Evolutionary conservation across 768 basidiomycete species (phyloP), one percentile per base, ranked within the genome.

Genomic region (Agaricus blazei): DNA sequence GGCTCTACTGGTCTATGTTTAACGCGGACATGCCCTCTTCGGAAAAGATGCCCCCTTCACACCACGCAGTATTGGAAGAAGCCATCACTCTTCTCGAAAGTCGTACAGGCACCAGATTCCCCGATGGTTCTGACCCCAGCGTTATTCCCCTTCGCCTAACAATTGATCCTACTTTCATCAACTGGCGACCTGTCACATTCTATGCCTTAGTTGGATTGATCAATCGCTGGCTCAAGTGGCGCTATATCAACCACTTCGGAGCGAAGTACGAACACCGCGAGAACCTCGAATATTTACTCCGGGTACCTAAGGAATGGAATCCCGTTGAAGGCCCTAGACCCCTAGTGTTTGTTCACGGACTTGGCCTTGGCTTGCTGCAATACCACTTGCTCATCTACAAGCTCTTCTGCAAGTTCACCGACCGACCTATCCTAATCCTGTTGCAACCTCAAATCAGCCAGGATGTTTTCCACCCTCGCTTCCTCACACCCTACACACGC

Each of bases 401-500:
- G 59, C 73, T 94, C 19, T 67, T 88, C 41, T 70, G 72, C 37
- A 64, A 71, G 3, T 75, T 87, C 49, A 69, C 81, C 4, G 80
- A 87, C 60, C 83, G 85, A 19, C 93, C 93, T 3, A 66, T 97
- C 52, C 70, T 97, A 36, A 73, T 97, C 8, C 71, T 72, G 4
- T 68, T 97, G 4, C 92, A 95, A 60, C 92, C 92, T 0, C 88
- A 93, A 62, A 83, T 94, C 63, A 89, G 88, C 61, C 93, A 95
- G 69, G 76, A 87, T 55, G 77, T 97, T 62, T 90, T 96, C 66
- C 87, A 93, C 62, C 76, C 81, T 0, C 70, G 73, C 3, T 93
- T 85, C 70, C 72, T 97, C 42, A 68, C 76, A 34, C 94, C 95
- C 0, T 81, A 85, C 69, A 75, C 70, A n/a, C 77, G 85, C 38